phyloP scores from a whole-genome alignment of 768 basidiomycete genomes.

The Leccinum obscurum region DNA sequence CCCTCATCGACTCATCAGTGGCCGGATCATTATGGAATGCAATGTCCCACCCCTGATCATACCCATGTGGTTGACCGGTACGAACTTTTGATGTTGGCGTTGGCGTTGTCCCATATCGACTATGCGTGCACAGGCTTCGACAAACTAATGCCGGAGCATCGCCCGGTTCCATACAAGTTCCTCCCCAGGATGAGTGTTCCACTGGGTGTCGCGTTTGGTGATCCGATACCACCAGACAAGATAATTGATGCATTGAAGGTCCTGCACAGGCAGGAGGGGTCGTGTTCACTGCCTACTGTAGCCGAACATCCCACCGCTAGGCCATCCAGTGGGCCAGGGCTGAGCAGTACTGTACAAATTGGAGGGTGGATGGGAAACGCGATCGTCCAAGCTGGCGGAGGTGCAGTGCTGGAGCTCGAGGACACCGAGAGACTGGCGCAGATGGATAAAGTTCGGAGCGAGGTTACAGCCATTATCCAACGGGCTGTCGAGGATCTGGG shows the following conservation, averaged over 20 bases:
- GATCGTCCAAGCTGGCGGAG: slow-evolving; percentile 7
- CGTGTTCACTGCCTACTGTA: not conserved
- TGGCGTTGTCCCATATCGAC: not conserved
- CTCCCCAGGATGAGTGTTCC: slow-evolving; percentile 60
- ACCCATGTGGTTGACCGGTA: slow-evolving; percentile 92
- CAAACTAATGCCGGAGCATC: slow-evolving; percentile 85
- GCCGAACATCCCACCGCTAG: not conserved
- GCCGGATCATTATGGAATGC: slow-evolving; percentile 77
- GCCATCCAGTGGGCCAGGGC: not conserved
- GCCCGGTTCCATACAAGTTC: slow-evolving; percentile 71
- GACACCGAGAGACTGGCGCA: slow-evolving; percentile 19
- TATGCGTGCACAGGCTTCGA: slow-evolving; percentile 62
- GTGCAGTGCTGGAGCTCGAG: slow-evolving; percentile 8
- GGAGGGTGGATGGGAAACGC: slow-evolving; percentile 18
- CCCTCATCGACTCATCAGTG: slow-evolving; percentile 43
- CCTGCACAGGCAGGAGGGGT: not conserved
- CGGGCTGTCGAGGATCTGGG: slow-evolving; percentile 54
- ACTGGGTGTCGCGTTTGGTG: slow-evolving; percentile 78
- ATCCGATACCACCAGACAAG: slow-evolving; percentile 55
- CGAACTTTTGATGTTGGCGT: slow-evolving; percentile 5
- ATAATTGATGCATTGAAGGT: slow-evolving; percentile 30
- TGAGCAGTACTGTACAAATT: not conserved
- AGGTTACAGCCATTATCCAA: slow-evolving; percentile 56
- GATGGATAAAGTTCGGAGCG: slow-evolving; percentile 45
- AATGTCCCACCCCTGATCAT: slow-evolving; percentile 72